Conservation (phyloP, 2,329 filamentous ascomycete species). For the Nigrospora oryzae region DNA sequence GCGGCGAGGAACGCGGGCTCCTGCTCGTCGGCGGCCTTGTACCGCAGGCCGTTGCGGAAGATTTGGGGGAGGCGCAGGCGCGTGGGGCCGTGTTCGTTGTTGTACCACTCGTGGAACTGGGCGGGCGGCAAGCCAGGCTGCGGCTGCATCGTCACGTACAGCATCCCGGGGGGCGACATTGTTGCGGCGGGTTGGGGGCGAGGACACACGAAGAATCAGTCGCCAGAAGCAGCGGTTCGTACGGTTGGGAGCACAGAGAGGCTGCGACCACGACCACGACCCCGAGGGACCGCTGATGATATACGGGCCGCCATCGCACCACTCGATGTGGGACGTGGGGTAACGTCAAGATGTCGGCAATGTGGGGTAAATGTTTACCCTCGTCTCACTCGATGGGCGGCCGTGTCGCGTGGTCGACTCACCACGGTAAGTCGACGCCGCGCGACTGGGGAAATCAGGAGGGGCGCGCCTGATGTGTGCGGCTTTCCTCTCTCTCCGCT, state of each 20-base stretch:
- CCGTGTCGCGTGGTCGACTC: no score
- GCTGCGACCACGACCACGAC: no score
- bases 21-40: conserved; percentile 55
- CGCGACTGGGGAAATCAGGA: no score
- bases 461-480: no score
- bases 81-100: conserved; percentile 82
- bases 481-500: no score
- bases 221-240: background rate
- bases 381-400: no score
- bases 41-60: conserved; percentile 70
- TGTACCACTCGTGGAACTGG: conserved; percentile 89
- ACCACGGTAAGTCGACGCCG: no score
- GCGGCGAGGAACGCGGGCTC: conserved; percentile 67
- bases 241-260: background rate
- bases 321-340: background rate
- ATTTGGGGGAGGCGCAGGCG: conserved; percentile 70
- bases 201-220: background rate
- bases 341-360: background rate
- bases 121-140: conserved; percentile 52
- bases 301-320: background rate
- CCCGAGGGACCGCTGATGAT: background rate
- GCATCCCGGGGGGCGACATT: conserved; percentile 54
- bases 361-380: conserved; percentile 2
- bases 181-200: background rate
- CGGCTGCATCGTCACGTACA: conserved; percentile 84